Percentiles rank a stretch among this genome's conserved stretches.
Evolutionary conservation across 208 protist species (phyloP).

Genomic region (Leishmania amazonensis): DNA sequence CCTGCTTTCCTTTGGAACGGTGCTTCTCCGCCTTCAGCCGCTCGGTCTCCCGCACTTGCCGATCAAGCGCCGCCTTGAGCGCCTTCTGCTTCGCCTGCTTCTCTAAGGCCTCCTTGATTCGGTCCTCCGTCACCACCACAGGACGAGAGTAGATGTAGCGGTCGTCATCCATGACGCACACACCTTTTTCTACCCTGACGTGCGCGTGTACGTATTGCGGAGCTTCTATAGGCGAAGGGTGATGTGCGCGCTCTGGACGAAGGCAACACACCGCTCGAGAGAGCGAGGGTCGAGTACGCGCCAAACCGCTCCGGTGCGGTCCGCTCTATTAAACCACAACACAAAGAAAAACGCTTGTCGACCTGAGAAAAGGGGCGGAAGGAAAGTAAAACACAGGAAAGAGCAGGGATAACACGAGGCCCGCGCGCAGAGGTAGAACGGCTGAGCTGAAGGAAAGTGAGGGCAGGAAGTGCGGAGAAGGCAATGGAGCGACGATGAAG

Average conservation of each 20-base stretch:
- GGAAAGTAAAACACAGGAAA: neutral
- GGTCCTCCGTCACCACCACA: slow-evolving; percentile 63
- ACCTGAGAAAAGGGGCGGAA: neutral
- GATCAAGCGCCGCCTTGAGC: slow-evolving; percentile 65
- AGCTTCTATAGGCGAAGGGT: neutral
- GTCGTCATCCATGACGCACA: slow-evolving; percentile 15
- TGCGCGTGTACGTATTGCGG: neutral
- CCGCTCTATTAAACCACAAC: neutral
- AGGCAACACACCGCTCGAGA: neutral
- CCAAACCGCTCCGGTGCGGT: neutral
- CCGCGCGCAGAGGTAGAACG: too few species aligned
- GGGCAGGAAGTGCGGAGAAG: neutral
- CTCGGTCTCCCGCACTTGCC: slow-evolving; percentile 57
- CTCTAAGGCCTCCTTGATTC: slow-evolving; percentile 48
- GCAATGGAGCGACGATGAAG: neutral
- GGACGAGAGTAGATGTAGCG: slow-evolving; percentile 51
- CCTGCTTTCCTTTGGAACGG: slow-evolving; percentile 22
- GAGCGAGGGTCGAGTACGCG: neutral
- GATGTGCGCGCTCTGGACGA: neutral
- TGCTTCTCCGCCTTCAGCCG: slow-evolving; percentile 30
- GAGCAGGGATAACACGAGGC: neutral
- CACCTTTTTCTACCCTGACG: neutral
- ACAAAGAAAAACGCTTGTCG: neutral
- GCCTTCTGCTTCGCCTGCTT: slow-evolving; percentile 72
- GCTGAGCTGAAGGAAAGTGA: neutral